Base-by-base conservation (phyloP, 345 rosid genomes). In the Salix udensis region DNA sequence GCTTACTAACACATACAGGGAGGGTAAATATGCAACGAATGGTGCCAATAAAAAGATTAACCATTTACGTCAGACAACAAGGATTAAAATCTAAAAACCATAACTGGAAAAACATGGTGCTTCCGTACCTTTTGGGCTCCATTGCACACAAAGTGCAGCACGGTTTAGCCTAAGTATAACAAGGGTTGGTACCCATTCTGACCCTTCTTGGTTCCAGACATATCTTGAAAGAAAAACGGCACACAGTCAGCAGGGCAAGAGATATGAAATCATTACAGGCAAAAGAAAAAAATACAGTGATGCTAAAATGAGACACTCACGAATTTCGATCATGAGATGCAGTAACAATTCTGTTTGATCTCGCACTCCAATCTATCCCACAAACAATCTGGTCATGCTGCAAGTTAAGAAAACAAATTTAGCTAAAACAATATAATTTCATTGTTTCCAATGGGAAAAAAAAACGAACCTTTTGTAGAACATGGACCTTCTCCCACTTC, bases 321-420 rank as follows among this genome's bases (percentile, higher is more conserved):
- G 99, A 93, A 89, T 92, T 92, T 78, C 98, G 88, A 81, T 94
- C 99, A 81, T 96, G 98, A 50, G 98, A 94, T 39, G 91, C 97
- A 24, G 93, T 92, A 26, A 96, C 98, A 75, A 94, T 87, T 85
- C 87, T 85, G 89, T 96, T 96, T 58, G 97, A 88, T 71, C 81
- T 86, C 18, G 85, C 81, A 86, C 97, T 88, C 98, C 99, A 96
- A 81, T 96, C 99, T 81, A 96, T 90, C 73, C 98, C 99, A 78
- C 97, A 91, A 74, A 96, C 92, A 81, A 96, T 85, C 85, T 96
- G 99, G 83, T 96, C 99, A 82, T 96, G 99, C 99, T 94, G 94
- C 36, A 23, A 62, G 30, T 21, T 28, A 64, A 28, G 12, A 23
- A 24, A 64, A 8, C 30, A 64, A 64, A 10, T 46, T 46, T 2